phyloP scores from a whole-genome alignment of 139 green algal species.

The Closterium sp. region DNA sequence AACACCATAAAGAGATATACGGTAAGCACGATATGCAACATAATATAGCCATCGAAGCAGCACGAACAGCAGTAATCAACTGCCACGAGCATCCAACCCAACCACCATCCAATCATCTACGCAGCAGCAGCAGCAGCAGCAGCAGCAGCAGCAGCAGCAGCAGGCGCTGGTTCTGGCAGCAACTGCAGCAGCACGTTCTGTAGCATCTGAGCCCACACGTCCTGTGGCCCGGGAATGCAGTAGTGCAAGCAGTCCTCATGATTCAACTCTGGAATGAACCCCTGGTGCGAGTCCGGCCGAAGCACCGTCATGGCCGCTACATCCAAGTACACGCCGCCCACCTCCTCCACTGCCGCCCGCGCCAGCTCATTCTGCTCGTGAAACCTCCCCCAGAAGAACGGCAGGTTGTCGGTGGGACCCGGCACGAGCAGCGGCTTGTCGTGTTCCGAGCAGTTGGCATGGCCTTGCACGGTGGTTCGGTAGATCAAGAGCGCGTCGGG shows the following conservation, averaged over 20 bases:
- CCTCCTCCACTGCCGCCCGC: neutral
- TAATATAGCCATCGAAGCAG: no score
- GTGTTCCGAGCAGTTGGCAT: slow-evolving; percentile 6
- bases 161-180: neutral
- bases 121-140: neutral
- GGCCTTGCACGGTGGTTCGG: neutral
- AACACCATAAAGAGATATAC: no score
- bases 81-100: no score
- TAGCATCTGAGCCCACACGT: slow-evolving; percentile 16
- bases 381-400: slow-evolving; percentile 23
- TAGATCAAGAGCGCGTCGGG: neutral
- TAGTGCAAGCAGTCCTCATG: slow-evolving; percentile 29
- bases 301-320: slow-evolving; percentile 6
- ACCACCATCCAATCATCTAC: no score
- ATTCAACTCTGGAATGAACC: neutral
- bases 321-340: slow-evolving; percentile 24
- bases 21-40: no score
- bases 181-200: slow-evolving; percentile 14
- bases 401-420: neutral
- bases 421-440: neutral
- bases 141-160: neutral
- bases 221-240: slow-evolving; percentile 18
- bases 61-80: no score
- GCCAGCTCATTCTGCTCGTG: slow-evolving; percentile 13
- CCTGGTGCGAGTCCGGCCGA: neutral